Conservation (phyloP, 257 asterid genomes). For the Solanum clarkiae region DNA sequence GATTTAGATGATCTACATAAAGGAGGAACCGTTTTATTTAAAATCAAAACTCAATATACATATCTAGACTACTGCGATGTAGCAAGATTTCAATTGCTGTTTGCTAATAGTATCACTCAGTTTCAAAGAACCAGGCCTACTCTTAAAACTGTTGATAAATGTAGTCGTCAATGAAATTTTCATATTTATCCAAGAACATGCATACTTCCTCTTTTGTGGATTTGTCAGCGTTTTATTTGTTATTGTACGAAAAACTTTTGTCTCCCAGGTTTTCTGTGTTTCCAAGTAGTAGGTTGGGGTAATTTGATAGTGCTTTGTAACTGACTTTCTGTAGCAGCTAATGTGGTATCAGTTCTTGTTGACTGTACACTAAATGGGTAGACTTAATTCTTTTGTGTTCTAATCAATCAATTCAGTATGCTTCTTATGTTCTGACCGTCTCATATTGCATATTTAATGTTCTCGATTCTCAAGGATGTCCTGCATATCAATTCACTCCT, state of each 20-base stretch:
- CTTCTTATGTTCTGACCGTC: background rate
- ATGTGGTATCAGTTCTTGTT: background rate
- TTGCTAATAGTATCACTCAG: background rate
- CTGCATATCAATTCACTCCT: constrained; percentile 1
- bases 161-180: background rate
- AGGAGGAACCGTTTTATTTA: background rate
- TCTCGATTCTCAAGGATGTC: background rate
- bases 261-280: background rate
- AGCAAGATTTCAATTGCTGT: background rate
- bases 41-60: background rate
- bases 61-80: background rate
- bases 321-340: background rate
- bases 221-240: background rate
- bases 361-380: background rate
- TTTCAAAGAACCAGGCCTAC: background rate
- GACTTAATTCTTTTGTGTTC: background rate
- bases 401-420: background rate
- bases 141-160: background rate
- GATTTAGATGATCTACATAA: background rate
- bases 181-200: background rate
- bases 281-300: background rate
- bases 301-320: background rate
- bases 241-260: background rate
- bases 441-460: background rate
- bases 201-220: background rate